Evolutionary conservation across 225 moss, liverwort and hornwort genomes (phyloP).

Genomic region (Polytrichum formosum): DNA sequence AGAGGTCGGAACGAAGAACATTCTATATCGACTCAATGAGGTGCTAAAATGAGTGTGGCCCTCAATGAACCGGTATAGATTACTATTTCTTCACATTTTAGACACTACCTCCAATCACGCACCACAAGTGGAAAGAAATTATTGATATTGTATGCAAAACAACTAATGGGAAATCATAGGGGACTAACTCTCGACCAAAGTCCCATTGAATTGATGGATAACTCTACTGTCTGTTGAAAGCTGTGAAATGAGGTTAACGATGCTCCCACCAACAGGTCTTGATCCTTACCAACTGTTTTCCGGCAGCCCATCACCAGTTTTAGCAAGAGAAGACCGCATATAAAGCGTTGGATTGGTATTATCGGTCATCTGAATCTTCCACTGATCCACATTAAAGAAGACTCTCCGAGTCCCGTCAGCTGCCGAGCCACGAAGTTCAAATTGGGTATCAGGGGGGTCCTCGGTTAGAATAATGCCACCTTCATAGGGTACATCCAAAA

Average conservation of each 20-base stretch:
- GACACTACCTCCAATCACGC: no score
- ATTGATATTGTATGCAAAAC: no score
- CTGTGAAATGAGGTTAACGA: background rate
- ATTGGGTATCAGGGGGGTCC: background rate
- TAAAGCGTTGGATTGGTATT: background rate
- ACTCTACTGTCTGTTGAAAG: background rate
- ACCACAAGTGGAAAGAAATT: no score
- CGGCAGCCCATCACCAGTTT: background rate
- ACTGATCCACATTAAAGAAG: constrained; percentile 1
- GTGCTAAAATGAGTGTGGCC: no score
- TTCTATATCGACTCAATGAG: no score
- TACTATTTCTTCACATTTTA: no score
- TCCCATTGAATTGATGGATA: background rate
- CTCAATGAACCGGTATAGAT: no score
- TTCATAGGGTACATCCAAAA: constrained; percentile 7
- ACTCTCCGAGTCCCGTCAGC: background rate
- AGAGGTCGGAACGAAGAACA: no score
- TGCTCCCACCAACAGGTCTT: background rate
- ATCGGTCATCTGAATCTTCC: background rate
- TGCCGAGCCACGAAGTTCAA: background rate
- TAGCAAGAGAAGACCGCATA: background rate
- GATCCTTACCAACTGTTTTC: background rate
- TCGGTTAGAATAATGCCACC: background rate
- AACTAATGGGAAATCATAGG: no score
- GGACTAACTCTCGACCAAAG: no score